Conservation (phyloP, 1,139 yeast species). For the Taphrina wiesneri region DNA sequence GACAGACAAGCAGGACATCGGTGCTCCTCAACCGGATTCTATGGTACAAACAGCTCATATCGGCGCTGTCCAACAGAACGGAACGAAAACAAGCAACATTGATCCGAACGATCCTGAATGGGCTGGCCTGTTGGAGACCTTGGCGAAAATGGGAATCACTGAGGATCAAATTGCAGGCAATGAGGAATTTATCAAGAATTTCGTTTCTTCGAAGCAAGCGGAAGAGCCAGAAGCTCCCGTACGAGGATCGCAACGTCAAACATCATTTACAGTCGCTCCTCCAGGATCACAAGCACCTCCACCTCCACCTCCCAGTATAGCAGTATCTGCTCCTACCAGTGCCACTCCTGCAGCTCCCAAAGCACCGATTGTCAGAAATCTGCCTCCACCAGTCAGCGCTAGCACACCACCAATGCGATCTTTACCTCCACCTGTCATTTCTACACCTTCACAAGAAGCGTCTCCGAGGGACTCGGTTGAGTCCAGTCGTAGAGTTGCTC, state of each 20-base stretch:
- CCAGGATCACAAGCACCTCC: constrained; percentile 40
- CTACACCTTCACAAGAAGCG: constrained; percentile 32
- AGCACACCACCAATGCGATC: constrained; percentile 33
- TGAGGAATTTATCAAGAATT: constrained; percentile 45
- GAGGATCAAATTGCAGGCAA: constrained; percentile 91
- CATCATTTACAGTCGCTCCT: constrained; percentile 22
- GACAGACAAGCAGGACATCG: constrained; percentile 62
- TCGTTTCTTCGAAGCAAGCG: constrained; percentile 72
- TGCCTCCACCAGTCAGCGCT: constrained; percentile 17
- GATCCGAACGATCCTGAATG: constrained; percentile 66
- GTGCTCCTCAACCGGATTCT: constrained; percentile 58
- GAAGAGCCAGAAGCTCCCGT: constrained; percentile 69
- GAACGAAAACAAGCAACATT: constrained; percentile 25
- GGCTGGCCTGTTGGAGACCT: constrained; percentile 71
- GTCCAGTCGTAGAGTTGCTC: constrained; percentile 32
- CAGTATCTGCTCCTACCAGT: constrained; percentile 38
- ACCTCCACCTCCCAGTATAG: constrained; percentile 41
- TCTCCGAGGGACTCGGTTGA: constrained; percentile 8
- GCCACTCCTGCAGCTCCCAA: constrained; percentile 30
- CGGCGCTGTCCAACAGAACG: constrained; percentile 26
- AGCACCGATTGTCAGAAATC: constrained; percentile 1
- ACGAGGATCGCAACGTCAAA: constrained; percentile 15
- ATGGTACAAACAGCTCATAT: constrained; percentile 23
- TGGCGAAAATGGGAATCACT: constrained; percentile 75
- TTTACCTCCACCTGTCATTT: constrained; percentile 37